Evolutionary conservation across 192 early-diverging fungal species (phyloP).

Genomic region (Umbelopsis ramanniana): DNA sequence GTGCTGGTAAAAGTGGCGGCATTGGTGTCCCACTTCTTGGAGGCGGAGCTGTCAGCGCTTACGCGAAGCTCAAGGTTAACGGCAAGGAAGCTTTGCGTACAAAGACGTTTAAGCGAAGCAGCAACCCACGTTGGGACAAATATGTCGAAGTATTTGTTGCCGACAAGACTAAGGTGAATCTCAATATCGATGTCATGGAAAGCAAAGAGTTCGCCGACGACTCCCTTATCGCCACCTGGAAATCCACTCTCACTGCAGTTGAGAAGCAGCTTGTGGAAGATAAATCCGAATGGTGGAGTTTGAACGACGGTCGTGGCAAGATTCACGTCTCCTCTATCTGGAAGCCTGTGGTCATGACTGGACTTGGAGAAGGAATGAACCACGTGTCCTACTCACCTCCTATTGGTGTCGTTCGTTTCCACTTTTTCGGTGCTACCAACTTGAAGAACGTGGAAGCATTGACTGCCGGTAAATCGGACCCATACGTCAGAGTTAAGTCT

Average conservation of each 20-base stretch:
- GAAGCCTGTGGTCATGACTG: constrained; percentile 78
- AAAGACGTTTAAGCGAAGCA: constrained; percentile 70
- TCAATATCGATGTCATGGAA: constrained; percentile 66
- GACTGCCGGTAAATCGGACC: constrained; percentile 85
- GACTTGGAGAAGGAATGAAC: constrained; percentile 56
- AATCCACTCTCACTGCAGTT: constrained; percentile 38
- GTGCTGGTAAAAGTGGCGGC: constrained; percentile 44
- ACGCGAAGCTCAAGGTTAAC: constrained; percentile 63
- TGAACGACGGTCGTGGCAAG: constrained; percentile 47
- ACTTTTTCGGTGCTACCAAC: constrained; percentile 72
- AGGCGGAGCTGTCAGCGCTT: constrained; percentile 46
- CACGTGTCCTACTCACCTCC: constrained; percentile 57
- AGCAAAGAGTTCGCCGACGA: constrained; percentile 50
- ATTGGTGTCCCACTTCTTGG: constrained; percentile 41
- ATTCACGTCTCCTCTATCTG: constrained; percentile 55
- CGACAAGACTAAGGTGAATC: constrained; percentile 63
- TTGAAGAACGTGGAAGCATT: constrained; percentile 86
- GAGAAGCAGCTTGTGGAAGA: constrained; percentile 38
- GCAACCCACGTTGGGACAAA: constrained; percentile 82
- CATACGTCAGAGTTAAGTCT: constrained; percentile 81
- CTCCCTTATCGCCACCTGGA: constrained; percentile 39
- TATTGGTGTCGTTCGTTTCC: constrained; percentile 80
- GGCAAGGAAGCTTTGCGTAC: constrained; percentile 55
- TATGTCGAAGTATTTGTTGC: constrained; percentile 73
- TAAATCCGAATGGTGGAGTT: constrained; percentile 48